Percentiles rank a stretch among this genome's conserved stretches.
phyloP scores from a whole-genome alignment of 108 stramenopile species.

The Aurantiochytrium sp. region DNA sequence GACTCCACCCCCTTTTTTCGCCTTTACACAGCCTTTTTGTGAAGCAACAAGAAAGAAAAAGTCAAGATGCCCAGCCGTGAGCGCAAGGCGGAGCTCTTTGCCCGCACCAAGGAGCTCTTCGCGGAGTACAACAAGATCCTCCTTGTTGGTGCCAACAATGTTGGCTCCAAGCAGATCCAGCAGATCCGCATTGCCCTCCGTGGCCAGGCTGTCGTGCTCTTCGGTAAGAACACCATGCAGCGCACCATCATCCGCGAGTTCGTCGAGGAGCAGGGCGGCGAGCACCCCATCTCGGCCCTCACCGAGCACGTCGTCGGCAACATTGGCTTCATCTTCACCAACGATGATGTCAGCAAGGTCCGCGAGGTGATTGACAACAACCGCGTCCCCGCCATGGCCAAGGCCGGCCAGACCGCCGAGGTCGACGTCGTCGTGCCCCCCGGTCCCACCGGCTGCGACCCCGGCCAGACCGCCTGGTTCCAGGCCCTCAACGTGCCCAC shows the following conservation, averaged over 20 bases:
- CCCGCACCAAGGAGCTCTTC: slow-evolving; percentile 11
- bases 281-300: slow-evolving; percentile 66
- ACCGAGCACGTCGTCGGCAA: slow-evolving; percentile 75
- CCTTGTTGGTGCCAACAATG: slow-evolving; percentile 91
- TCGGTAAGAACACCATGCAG: slow-evolving; percentile 99
- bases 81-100: slow-evolving; percentile 19
- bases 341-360: slow-evolving; percentile 79
- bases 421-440: slow-evolving; percentile 84
- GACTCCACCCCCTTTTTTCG: not conserved
- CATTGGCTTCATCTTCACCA: slow-evolving; percentile 99
- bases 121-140: slow-evolving; percentile 64
- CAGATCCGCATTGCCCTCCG: slow-evolving; percentile 78
- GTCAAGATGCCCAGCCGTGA: not conserved
- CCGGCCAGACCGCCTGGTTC: slow-evolving; percentile 99
- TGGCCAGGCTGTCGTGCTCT: slow-evolving; percentile 83
- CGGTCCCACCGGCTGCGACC: slow-evolving; percentile 98
- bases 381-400: slow-evolving; percentile 83
- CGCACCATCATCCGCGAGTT: slow-evolving; percentile 84
- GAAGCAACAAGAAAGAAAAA: not conserved
- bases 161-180: slow-evolving; percentile 95
- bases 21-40: not conserved
- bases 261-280: slow-evolving; percentile 76
- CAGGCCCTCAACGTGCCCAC: slow-evolving; percentile 97
- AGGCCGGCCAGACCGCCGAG: slow-evolving; percentile 87
- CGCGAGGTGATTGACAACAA: slow-evolving; percentile 59